phyloP scores from a whole-genome alignment of 345 rosid genomes.

The Moricandia arvensis region DNA sequence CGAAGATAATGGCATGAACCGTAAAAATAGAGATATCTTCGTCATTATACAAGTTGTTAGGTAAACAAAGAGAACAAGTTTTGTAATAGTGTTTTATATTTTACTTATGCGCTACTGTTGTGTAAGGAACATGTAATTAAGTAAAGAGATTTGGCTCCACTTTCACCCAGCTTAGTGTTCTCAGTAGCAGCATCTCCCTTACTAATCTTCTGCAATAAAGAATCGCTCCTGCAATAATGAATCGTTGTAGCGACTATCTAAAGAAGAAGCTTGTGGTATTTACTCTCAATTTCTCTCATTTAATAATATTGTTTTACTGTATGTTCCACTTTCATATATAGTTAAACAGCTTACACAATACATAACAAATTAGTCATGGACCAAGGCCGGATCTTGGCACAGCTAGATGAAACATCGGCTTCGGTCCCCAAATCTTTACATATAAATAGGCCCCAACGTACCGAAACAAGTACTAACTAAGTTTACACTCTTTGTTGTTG shows the following conservation, averaged over 20 bases:
- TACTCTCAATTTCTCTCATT: background rate
- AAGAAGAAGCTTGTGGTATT: background rate
- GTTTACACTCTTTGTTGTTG: background rate
- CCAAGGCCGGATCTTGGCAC: too few relatives aligned
- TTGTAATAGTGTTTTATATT: background rate
- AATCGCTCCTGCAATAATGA: too few relatives aligned
- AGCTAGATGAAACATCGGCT: too few relatives aligned
- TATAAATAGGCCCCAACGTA: too few relatives aligned
- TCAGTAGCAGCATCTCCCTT: background rate
- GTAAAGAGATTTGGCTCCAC: background rate
- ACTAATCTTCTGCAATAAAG: too few relatives aligned
- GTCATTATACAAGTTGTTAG: background rate
- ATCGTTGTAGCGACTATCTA: background rate
- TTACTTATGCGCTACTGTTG: too few relatives aligned
- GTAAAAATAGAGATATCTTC: too few relatives aligned
- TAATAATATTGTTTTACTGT: background rate
- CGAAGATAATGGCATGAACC: too few relatives aligned
- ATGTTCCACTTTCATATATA: background rate
- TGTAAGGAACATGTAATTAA: background rate
- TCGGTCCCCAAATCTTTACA: too few relatives aligned
- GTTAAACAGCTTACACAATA: conserved; percentile 1
- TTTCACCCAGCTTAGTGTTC: background rate
- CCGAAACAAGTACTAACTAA: conserved; percentile 3
- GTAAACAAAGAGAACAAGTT: background rate
- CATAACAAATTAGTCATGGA: background rate